Evolutionary conservation across 352 stramenopile species (phyloP).

Genomic region (Globisporangium canariense): DNA sequence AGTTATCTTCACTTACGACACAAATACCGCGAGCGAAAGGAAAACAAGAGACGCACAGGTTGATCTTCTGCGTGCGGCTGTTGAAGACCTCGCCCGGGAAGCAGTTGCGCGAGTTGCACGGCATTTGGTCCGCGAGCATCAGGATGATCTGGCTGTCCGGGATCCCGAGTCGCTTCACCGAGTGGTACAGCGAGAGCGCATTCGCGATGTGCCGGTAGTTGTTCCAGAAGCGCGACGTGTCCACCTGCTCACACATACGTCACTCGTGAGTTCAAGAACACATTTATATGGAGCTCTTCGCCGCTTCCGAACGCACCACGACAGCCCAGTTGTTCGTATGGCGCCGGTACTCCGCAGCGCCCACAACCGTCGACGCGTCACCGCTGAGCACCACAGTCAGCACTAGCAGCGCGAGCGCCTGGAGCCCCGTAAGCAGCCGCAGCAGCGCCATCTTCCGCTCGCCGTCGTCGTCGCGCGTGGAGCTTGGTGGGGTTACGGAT

Average conservation of each 20-base stretch:
- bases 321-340: constrained; percentile 89
- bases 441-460: constrained; percentile 5
- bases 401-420: constrained; percentile 23
- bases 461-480: background rate
- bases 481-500: background rate
- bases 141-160: constrained; percentile 95
- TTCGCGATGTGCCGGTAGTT: constrained; percentile 97
- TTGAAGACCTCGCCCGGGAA: constrained; percentile 91
- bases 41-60: constrained; percentile 39
- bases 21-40: background rate
- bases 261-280: background rate
- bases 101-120: constrained; percentile 90
- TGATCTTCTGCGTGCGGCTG: constrained; percentile 86
- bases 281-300: background rate
- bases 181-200: constrained; percentile 92
- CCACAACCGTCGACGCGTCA: constrained; percentile 6
- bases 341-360: constrained; percentile 42
- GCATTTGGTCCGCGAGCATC: constrained; percentile 96
- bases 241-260: constrained; percentile 48
- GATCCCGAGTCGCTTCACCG: constrained; percentile 91
- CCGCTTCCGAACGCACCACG: constrained; percentile 36
- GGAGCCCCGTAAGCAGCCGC: constrained; percentile 17
- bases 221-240: constrained; percentile 96
- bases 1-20: constrained; percentile 3
- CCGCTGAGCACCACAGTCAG: constrained; percentile 15